phyloP scores from a whole-genome alignment of 1,139 yeast genomes.

The Protomyces gravidus region DNA sequence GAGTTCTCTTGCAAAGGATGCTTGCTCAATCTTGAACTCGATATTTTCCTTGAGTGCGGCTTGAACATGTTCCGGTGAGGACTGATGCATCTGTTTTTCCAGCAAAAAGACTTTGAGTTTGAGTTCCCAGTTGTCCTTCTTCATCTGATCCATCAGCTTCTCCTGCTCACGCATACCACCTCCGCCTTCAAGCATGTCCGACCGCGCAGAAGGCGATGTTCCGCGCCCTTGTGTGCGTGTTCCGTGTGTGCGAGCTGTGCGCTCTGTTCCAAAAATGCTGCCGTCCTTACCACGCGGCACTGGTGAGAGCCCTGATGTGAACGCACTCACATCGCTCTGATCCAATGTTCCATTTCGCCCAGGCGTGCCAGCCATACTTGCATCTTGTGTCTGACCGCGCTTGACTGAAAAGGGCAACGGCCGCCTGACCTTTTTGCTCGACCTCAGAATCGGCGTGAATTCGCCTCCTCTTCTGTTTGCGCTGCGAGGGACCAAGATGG shows the following conservation, averaged over 20 bases:
- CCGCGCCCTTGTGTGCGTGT: background rate
- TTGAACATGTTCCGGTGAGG: slow-evolving; percentile 34
- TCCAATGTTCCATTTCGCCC: background rate
- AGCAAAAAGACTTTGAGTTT: slow-evolving; percentile 34
- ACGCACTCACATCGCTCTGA: background rate
- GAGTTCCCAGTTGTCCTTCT: slow-evolving; percentile 36
- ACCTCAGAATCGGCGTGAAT: slow-evolving; percentile 14
- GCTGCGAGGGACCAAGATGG: slow-evolving; percentile 1
- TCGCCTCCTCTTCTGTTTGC: slow-evolving; percentile 15
- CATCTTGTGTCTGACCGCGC: background rate
- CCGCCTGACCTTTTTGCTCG: background rate
- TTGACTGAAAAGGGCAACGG: background rate
- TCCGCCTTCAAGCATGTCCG: slow-evolving; percentile 1
- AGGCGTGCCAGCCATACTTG: background rate
- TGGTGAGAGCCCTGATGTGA: background rate
- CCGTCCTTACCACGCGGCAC: slow-evolving; percentile 1
- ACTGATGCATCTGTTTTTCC: slow-evolving; percentile 32
- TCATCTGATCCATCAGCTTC: slow-evolving; percentile 34
- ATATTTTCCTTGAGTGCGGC: slow-evolving; percentile 34
- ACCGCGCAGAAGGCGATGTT: background rate
- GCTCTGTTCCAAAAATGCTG: background rate
- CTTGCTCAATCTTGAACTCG: slow-evolving; percentile 33
- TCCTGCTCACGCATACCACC: slow-evolving; percentile 30
- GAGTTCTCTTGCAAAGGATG: slow-evolving; percentile 31
- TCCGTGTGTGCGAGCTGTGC: background rate